Conservation (phyloP, 306 rosid genomes). For the Quercus mongolica region DNA sequence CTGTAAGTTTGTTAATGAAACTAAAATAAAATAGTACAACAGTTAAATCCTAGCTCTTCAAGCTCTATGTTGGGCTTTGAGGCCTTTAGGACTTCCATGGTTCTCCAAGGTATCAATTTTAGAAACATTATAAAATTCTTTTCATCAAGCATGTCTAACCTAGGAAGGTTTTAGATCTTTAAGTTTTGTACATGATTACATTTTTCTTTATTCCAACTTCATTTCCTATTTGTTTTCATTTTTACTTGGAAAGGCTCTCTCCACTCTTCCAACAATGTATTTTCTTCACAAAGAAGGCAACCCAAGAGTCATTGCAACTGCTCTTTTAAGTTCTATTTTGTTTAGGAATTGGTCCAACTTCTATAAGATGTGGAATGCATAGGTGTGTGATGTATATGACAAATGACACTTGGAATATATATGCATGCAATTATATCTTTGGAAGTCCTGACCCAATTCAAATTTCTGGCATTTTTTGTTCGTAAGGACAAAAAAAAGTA, state of each 20-base stretch:
- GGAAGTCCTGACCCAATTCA: background rate
- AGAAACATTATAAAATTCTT: background rate
- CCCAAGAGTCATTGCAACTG: no score
- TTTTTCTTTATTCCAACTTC: conserved; percentile 9
- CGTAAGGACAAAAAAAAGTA: background rate
- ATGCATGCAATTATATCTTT: background rate
- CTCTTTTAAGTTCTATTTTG: no score
- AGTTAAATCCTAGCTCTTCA: background rate
- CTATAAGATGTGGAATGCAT: no score
- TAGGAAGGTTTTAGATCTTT: background rate
- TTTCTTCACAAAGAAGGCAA: no score
- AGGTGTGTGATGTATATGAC: no score
- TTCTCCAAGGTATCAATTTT: background rate
- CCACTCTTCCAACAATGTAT: conserved; percentile 9
- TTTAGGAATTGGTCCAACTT: no score
- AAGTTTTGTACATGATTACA: background rate
- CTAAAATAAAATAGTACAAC: background rate
- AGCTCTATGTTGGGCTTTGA: background rate
- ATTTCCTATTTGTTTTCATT: background rate
- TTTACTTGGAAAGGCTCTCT: background rate
- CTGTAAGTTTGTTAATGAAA: background rate
- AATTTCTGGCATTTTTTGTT: background rate
- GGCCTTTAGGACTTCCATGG: background rate
- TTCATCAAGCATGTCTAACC: background rate
- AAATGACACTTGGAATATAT: background rate